These are phyloP conservation scores for Setaria italica DNA, from an alignment of 202 grass and related monocot genomes.

Conservation along the genomic window DNA sequence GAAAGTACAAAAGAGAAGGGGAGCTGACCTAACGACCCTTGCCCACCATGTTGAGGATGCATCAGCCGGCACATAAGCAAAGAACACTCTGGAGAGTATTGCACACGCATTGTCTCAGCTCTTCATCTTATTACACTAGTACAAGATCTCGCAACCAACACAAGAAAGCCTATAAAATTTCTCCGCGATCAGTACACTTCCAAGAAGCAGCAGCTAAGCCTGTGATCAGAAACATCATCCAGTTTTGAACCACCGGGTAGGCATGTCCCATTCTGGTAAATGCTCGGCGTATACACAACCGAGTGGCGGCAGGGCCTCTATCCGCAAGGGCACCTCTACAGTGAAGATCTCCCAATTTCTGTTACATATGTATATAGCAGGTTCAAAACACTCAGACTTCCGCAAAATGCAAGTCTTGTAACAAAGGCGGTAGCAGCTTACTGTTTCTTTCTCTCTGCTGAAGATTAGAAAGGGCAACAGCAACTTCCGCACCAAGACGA, in stretches of 20 bases:
- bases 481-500: constrained; percentile 75
- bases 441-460: constrained; percentile 44
- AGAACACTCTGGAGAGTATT: too few relatives aligned
- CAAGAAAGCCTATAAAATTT: too few relatives aligned
- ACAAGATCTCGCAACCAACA: too few relatives aligned
- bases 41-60: too few relatives aligned
- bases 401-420: background rate
- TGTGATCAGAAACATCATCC: background rate
- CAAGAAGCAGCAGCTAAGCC: background rate
- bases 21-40: too few relatives aligned
- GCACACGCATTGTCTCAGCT: too few relatives aligned
- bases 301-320: background rate
- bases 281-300: background rate
- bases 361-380: background rate
- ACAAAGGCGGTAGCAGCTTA: constrained; percentile 32
- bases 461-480: constrained; percentile 74
- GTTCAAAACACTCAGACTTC: constrained; percentile 12
- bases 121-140: too few relatives aligned
- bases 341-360: constrained; percentile 44
- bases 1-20: too few relatives aligned
- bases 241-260: background rate
- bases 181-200: too few relatives aligned
- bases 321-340: constrained; percentile 13
- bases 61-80: too few relatives aligned
- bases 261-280: background rate